Conservation (phyloP, 768 basidiomycete species). For the Phlegmacium glaucopus region DNA sequence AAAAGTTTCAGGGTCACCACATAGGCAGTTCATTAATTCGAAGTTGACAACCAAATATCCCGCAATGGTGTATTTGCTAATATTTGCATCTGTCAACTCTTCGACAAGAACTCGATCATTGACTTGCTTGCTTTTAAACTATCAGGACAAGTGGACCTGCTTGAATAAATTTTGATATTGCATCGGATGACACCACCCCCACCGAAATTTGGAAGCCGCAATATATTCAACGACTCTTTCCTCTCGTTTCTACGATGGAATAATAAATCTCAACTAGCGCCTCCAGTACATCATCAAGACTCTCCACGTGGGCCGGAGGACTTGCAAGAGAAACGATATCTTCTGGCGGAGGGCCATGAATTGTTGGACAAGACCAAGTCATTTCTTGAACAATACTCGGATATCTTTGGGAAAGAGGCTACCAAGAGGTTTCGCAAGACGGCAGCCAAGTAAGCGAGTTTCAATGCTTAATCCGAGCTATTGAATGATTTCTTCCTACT, state of each 20-base stretch:
- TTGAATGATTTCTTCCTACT: too few relatives aligned
- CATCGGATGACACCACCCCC: slow-evolving; percentile 18
- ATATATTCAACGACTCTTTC: slow-evolving; percentile 24
- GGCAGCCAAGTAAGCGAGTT: slow-evolving; percentile 26
- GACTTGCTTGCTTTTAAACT: too few relatives aligned
- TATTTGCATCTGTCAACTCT: too few relatives aligned
- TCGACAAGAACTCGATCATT: too few relatives aligned
- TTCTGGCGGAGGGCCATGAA: slow-evolving; percentile 17
- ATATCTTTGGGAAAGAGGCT: slow-evolving; percentile 20
- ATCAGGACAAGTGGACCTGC: too few relatives aligned
- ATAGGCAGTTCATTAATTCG: too few relatives aligned
- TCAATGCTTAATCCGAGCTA: too few relatives aligned
- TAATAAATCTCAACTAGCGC: slow-evolving; percentile 18
- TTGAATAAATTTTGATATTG: neutral
- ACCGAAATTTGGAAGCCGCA: slow-evolving; percentile 22
- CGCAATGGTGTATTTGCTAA: too few relatives aligned
- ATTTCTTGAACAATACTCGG: slow-evolving; percentile 19
- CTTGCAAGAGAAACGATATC: slow-evolving; percentile 20
- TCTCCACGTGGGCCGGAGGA: slow-evolving; percentile 6
- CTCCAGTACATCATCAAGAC: slow-evolving; percentile 12
- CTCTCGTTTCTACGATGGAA: slow-evolving; percentile 22
- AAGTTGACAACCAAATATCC: too few relatives aligned
- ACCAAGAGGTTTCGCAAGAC: slow-evolving; percentile 23
- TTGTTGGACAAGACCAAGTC: slow-evolving; percentile 22
- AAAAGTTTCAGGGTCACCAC: neutral